These are phyloP conservation scores for Ophiostoma tasmaniense DNA, from an alignment of 2,329 filamentous ascomycete genomes.

Conservation along the genomic window DNA sequence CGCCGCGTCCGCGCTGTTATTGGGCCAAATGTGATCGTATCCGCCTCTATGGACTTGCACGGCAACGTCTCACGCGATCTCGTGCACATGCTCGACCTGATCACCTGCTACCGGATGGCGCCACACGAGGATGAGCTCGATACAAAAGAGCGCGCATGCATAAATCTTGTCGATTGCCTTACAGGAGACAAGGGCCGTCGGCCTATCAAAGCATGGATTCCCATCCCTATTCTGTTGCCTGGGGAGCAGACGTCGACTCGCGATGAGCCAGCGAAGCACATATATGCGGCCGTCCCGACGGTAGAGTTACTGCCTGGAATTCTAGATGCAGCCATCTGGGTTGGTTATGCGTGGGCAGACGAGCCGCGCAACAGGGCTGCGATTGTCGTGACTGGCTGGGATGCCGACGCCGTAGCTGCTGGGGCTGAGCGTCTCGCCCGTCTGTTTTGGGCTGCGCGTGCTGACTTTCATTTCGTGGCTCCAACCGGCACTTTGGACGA, in stretches of 20 bases:
- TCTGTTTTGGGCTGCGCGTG: slow-evolving; percentile 39
- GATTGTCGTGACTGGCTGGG: slow-evolving; percentile 45
- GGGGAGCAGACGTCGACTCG: slow-evolving; percentile 49
- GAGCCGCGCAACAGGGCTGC: slow-evolving; percentile 43
- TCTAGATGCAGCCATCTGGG: slow-evolving; percentile 46
- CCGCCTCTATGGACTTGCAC: slow-evolving; percentile 48
- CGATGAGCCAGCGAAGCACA: slow-evolving; percentile 41
- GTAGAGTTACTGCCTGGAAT: slow-evolving; percentile 35
- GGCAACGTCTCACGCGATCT: slow-evolving; percentile 44
- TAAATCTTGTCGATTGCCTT: slow-evolving; percentile 38
- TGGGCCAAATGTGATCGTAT: slow-evolving; percentile 39
- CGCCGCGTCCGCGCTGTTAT: slow-evolving; percentile 37
- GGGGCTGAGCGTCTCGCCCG: slow-evolving; percentile 39
- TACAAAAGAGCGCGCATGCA: slow-evolving; percentile 43
- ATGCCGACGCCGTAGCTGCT: slow-evolving; percentile 29
- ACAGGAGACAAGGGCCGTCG: slow-evolving; percentile 21
- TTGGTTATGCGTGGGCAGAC: slow-evolving; percentile 49
- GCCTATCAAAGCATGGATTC: slow-evolving; percentile 45
- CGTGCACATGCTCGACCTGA: slow-evolving; percentile 41
- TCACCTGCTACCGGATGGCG: slow-evolving; percentile 46
- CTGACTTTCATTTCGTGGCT: slow-evolving; percentile 43
- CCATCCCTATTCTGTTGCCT: slow-evolving; percentile 42
- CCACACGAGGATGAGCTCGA: slow-evolving; percentile 43
- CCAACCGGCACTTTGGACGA: slow-evolving; percentile 39
- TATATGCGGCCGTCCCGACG: slow-evolving; percentile 39